Percentiles rank a stretch among this genome's conserved stretches.
Evolutionary conservation across 1,284 basidiomycete species (phyloP).

Genomic region (Mycena sp.): DNA sequence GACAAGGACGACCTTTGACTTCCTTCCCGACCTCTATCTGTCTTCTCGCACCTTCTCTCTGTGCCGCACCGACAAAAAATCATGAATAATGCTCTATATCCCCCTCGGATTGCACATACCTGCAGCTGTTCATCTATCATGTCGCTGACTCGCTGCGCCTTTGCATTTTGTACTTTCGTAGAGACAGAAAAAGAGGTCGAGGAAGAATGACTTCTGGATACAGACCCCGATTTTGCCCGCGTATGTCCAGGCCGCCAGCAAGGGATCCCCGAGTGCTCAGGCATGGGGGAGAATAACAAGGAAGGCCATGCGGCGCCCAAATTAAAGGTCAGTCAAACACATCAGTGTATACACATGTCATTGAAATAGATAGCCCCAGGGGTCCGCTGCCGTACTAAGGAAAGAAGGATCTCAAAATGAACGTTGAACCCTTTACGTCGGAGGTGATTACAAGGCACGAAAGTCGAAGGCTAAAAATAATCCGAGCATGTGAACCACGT

Average conservation of each 20-base stretch:
- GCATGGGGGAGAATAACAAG: conserved; percentile 8
- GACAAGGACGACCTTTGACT: conserved; percentile 66
- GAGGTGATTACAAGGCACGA: conserved; percentile 21
- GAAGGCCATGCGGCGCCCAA: not conserved
- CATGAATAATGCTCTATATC: conserved; percentile 3
- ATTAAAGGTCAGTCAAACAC: conserved; percentile 17
- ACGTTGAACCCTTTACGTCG: conserved; percentile 19
- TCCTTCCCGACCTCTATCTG: conserved; percentile 61
- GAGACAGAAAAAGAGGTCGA: conserved; percentile 2
- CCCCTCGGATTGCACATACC: conserved; percentile 49
- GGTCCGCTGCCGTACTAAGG: conserved; percentile 26
- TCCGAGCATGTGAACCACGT: conserved; percentile 17
- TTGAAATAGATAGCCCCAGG: conserved; percentile 20
- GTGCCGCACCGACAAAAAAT: conserved; percentile 3
- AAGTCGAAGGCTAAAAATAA: conserved; percentile 18
- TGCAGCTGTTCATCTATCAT: conserved; percentile 77
- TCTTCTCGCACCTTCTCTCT: conserved; percentile 66
- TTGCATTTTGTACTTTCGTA: not conserved
- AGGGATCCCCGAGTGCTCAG: conserved; percentile 3
- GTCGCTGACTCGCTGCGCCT: conserved; percentile 63
- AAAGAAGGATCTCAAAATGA: conserved; percentile 19
- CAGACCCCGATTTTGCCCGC: not conserved
- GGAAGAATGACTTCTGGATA: too few species aligned
- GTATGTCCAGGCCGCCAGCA: conserved; percentile 13
- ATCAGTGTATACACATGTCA: conserved; percentile 8